phyloP scores from a whole-genome alignment of 2,329 filamentous ascomycete genomes.

The Aspergillus nomiae region DNA sequence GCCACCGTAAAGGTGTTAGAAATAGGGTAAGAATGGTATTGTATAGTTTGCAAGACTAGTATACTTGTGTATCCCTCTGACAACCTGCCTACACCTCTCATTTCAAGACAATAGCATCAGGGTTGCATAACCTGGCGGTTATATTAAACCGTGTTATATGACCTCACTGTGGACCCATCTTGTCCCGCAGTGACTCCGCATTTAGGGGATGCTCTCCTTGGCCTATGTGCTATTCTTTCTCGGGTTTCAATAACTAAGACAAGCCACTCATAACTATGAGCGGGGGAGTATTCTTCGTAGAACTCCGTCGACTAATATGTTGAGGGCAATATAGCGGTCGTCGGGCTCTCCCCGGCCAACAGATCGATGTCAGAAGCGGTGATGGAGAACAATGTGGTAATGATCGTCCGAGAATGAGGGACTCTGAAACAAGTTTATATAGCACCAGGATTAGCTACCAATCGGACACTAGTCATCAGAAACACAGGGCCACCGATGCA shows the following conservation, averaged over 20 bases:
- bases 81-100: background rate
- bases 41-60: background rate
- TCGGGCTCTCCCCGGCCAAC: background rate
- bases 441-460: background rate
- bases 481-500: background rate
- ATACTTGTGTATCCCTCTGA: too few relatives aligned
- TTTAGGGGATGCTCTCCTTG: background rate
- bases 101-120: background rate
- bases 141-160: background rate
- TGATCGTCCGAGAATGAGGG: conserved; percentile 1
- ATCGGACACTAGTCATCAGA: background rate
- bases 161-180: background rate
- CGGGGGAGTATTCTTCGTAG: background rate
- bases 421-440: conserved; percentile 6
- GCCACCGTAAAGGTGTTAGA: background rate
- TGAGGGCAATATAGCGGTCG: background rate
- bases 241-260: background rate
- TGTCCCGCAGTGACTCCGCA: background rate
- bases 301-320: background rate
- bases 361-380: background rate
- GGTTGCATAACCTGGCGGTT: background rate
- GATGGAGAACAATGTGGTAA: background rate
- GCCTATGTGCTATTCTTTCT: too few relatives aligned
- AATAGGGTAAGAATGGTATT: background rate
- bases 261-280: background rate